These are phyloP conservation scores for Schwanniomyces polymorphus DNA, from an alignment of 805 yeast species.

Conservation along the genomic window DNA sequence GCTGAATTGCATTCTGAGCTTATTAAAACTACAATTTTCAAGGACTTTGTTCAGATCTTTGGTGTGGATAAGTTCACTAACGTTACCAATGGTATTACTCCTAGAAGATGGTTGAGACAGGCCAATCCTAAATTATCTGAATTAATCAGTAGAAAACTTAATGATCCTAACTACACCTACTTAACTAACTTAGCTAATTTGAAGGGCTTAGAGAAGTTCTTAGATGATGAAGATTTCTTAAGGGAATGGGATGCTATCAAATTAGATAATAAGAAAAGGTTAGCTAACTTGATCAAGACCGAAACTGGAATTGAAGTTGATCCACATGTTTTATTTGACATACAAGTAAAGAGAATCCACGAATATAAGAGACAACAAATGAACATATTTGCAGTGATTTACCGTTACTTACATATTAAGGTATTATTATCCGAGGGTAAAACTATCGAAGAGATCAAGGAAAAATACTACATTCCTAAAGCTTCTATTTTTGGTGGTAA, in stretches of 20 bases:
- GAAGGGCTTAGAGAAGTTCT: slow-evolving; percentile 63
- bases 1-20: slow-evolving; percentile 94
- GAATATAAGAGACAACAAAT: slow-evolving; percentile 95
- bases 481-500: slow-evolving; percentile 90
- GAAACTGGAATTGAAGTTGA: slow-evolving; percentile 68
- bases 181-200: slow-evolving; percentile 67
- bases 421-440: slow-evolving; percentile 53
- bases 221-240: slow-evolving; percentile 70
- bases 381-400: slow-evolving; percentile 85
- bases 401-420: slow-evolving; percentile 78
- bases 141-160: slow-evolving; percentile 71
- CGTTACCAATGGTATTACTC: slow-evolving; percentile 94
- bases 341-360: slow-evolving; percentile 93
- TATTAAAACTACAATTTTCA: slow-evolving; percentile 84
- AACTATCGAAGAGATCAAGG: slow-evolving; percentile 48
- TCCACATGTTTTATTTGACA: slow-evolving; percentile 76
- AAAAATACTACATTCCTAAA: slow-evolving; percentile 66
- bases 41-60: slow-evolving; percentile 81
- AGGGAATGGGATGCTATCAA: slow-evolving; percentile 71
- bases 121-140: slow-evolving; percentile 81
- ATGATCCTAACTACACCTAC: slow-evolving; percentile 62
- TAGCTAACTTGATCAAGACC: slow-evolving; percentile 65
- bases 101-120: slow-evolving; percentile 94
- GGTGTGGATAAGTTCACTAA: slow-evolving; percentile 85
- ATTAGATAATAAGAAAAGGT: slow-evolving; percentile 61